Evolutionary conservation across 352 stramenopile species (phyloP), one percentile per base, ranked within the genome.

Genomic region (Globisporangium sylvaticum): DNA sequence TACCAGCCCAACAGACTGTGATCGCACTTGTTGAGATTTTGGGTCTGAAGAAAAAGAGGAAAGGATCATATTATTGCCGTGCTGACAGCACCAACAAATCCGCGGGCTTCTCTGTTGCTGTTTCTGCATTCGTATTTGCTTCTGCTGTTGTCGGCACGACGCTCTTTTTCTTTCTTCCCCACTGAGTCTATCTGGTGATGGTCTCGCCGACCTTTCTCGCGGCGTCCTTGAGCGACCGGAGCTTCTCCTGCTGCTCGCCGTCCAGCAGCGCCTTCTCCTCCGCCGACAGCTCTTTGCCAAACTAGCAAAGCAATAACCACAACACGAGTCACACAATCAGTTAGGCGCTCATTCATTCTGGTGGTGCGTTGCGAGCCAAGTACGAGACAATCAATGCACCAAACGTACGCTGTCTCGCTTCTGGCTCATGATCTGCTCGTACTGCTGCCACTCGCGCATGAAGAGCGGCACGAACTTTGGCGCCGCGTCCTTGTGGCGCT

Each of bases 391-490:
- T 12, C 8, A 14, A 52, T 29, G n/a, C 12, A 29, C 3, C 25
- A 61, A 37, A 71, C 78, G 24, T 44, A 86, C 75, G 60, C 75
- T 74, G 58, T 91, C 72, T 39, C 83, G 56, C 70, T 89, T 84
- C 31, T 78, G 65, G 12, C 31, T 61, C 72, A 95, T 79, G 65
- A 79, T 67, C 31, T 63, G 60, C 46, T 75, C 82, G 67, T 95
- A 95, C 68, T 90, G 67, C 60, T 89, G 71, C 88, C 88, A 95
- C 68, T 95, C 88, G 32, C 67, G 72, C 67, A 94, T 55, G 56
- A 95, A 95, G 27, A 81, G 76, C 70, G 78, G 73, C 55, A 95
- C 83, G 60, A 92, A 95, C 69, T 94, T 89, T 55, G 76, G 58
- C 57, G 81, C 78, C 6, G 84, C 86, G 57, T 78, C 76, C 78